These are phyloP conservation scores for Stropharia rugosoannulata DNA, from an alignment of 768 basidiomycete species.

Conservation along the genomic window DNA sequence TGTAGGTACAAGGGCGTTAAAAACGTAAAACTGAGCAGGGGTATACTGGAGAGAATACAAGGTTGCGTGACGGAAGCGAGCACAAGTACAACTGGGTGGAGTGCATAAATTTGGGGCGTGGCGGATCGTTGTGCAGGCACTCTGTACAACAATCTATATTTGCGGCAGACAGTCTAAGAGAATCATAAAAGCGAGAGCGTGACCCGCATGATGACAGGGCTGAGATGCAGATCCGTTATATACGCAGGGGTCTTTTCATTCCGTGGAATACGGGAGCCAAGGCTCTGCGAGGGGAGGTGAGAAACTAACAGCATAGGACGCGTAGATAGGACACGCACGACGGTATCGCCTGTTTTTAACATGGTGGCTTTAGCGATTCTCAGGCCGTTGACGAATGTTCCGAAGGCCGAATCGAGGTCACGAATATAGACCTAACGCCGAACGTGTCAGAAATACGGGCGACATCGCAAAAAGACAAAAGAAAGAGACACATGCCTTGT, in stretches of 20 bases:
- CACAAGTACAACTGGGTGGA: background rate
- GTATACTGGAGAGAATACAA: background rate
- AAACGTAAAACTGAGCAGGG: background rate
- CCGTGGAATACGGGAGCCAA: slow-evolving; percentile 38
- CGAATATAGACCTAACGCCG: slow-evolving; percentile 40
- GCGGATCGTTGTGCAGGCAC: background rate
- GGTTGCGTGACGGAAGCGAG: background rate
- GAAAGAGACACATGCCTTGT: slow-evolving; percentile 29
- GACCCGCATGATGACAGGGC: slow-evolving; percentile 42
- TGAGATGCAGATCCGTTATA: slow-evolving; percentile 44
- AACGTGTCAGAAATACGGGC: slow-evolving; percentile 1
- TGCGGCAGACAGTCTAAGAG: background rate
- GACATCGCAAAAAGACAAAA: background rate
- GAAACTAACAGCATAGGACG: slow-evolving; percentile 7
- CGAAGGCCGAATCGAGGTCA: slow-evolving; percentile 44
- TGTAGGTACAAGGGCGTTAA: background rate
- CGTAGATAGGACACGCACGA: slow-evolving; percentile 32
- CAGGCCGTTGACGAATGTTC: slow-evolving; percentile 47
- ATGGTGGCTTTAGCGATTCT: slow-evolving; percentile 35
- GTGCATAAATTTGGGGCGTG: background rate
- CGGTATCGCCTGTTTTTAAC: slow-evolving; percentile 40
- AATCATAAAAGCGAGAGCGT: slow-evolving; percentile 21
- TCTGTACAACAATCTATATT: background rate
- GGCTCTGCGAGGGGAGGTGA: slow-evolving; percentile 26
- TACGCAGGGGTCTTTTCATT: slow-evolving; percentile 37